phyloP scores from a whole-genome alignment of 2,329 filamentous ascomycete species.

The Beauveria pseudobassiana region DNA sequence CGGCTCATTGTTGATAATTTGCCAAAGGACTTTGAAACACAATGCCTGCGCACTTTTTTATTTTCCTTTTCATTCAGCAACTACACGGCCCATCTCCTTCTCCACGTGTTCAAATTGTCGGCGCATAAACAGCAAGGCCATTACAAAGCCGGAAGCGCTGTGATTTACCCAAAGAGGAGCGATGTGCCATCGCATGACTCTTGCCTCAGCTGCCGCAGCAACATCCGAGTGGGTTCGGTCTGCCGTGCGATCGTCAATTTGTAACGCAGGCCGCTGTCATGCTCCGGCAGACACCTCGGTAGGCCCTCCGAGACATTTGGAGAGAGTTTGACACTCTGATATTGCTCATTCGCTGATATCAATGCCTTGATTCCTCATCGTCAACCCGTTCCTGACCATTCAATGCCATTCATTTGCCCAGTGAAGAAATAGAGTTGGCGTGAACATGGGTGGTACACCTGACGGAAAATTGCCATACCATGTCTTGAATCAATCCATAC shows the following conservation, averaged over 20 bases:
- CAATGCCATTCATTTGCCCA: neutral
- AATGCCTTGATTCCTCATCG: too few species aligned
- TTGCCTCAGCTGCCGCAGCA: neutral
- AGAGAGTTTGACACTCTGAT: neutral
- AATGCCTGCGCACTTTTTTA: neutral
- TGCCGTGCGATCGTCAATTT: neutral
- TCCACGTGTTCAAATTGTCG: too few species aligned
- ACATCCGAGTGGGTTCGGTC: neutral
- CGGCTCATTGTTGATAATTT: neutral
- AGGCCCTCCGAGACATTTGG: neutral
- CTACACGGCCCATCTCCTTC: too few species aligned
- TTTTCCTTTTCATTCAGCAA: neutral
- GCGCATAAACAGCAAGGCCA: too few species aligned
- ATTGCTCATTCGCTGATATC: neutral
- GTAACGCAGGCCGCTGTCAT: neutral
- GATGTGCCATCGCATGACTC: neutral
- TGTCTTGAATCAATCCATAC: neutral
- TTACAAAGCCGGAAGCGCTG: neutral
- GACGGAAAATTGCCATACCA: neutral
- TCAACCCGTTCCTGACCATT: too few species aligned
- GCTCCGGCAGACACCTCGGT: too few species aligned
- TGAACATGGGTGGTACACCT: too few species aligned
- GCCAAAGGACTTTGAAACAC: neutral
- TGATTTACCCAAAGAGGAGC: neutral
- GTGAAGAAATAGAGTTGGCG: neutral